A percentile compares a stretch with the other conserved stretches of the same genome.
Conservation (phyloP, 2,329 filamentous ascomycete genomes). For the Beauveria medogensis region DNA sequence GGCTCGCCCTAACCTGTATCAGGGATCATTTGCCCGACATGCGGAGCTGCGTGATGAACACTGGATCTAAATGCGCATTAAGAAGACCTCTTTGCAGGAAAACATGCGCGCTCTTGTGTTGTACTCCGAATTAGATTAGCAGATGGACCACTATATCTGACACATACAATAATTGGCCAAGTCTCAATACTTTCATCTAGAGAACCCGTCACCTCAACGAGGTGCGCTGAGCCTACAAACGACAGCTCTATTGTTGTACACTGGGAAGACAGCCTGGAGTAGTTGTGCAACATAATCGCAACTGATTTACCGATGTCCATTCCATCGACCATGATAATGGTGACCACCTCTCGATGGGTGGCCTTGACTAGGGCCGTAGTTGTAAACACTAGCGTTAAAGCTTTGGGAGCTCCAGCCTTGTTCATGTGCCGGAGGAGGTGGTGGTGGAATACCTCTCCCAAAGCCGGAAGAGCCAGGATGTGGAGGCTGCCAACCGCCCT, state of each 20-base stretch:
- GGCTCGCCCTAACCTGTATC: slow-evolving; percentile 17
- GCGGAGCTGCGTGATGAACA: slow-evolving; percentile 1
- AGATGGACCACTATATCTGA: background rate
- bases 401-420: background rate
- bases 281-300: background rate
- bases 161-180: background rate
- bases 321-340: background rate
- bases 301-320: background rate
- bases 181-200: background rate
- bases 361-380: background rate
- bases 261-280: background rate
- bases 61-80: background rate
- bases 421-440: slow-evolving; percentile 24
- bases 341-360: background rate
- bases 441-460: slow-evolving; percentile 34
- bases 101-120: background rate
- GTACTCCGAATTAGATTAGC: no score
- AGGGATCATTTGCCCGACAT: background rate
- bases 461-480: slow-evolving; percentile 37
- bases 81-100: background rate
- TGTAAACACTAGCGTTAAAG: background rate
- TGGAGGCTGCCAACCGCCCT: slow-evolving; percentile 32
- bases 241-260: background rate
- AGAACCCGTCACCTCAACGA: background rate
- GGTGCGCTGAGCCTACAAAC: no score